phyloP scores from a whole-genome alignment of 805 yeast species.

The Ogataea minuta region DNA sequence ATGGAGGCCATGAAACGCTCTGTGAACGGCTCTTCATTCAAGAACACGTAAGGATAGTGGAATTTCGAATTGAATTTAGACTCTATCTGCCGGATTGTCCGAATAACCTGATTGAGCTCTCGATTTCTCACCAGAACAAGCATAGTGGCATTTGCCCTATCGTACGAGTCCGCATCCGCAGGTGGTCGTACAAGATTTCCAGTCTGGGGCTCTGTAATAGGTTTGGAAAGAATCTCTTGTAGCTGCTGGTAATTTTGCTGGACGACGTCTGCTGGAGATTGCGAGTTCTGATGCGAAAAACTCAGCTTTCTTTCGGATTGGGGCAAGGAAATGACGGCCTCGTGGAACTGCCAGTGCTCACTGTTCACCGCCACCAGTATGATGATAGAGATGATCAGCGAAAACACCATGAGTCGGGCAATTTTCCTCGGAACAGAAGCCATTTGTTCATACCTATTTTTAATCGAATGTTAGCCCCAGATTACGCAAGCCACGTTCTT shows the following conservation, averaged over 20 bases:
- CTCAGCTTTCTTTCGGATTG: background rate
- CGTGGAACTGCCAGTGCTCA: background rate
- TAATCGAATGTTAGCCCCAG: conserved; percentile 8
- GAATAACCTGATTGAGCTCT: conserved; percentile 49
- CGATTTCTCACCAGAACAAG: conserved; percentile 68
- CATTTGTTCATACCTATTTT: conserved; percentile 4
- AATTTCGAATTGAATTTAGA: conserved; percentile 63
- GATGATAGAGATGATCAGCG: conserved; percentile 7
- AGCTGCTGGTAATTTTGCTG: conserved; percentile 39
- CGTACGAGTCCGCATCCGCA: conserved; percentile 25
- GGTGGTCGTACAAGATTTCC: conserved; percentile 33
- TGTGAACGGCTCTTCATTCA: conserved; percentile 69
- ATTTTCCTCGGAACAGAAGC: conserved; percentile 14
- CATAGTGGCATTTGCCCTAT: conserved; percentile 72
- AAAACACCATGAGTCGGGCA: conserved; percentile 10
- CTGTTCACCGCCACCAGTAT: conserved; percentile 10
- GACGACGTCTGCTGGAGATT: conserved; percentile 33
- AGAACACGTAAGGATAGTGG: conserved; percentile 76
- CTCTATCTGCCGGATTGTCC: conserved; percentile 62
- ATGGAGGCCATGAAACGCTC: conserved; percentile 52
- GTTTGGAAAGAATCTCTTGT: conserved; percentile 34
- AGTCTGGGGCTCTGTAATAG: conserved; percentile 49
- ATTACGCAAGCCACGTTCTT: conserved; percentile 7
- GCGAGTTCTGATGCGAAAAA: conserved; percentile 2
- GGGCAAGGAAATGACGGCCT: background rate